Conservation (phyloP, 2,329 filamentous ascomycete genomes). For the Davidsoniella eucalypti region DNA sequence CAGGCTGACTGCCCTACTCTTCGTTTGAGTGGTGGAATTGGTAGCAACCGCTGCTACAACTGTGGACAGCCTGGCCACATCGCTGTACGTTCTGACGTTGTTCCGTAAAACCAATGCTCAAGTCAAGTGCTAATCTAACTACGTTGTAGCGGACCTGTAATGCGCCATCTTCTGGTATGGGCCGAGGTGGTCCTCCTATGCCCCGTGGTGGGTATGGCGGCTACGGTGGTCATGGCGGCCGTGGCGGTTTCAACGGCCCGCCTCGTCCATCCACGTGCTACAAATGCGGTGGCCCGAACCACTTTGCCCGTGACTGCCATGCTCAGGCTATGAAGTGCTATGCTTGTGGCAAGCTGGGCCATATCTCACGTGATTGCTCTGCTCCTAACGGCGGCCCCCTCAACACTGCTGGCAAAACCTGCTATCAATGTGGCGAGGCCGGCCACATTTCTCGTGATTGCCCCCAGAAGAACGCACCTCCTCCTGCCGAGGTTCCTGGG, state of each 20-base stretch:
- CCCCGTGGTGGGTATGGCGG: slow-evolving; percentile 53
- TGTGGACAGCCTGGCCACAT: slow-evolving; percentile 88
- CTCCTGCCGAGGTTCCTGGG: neutral
- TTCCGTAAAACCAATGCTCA: neutral
- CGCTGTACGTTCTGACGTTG: slow-evolving; percentile 43
- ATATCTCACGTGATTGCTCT: slow-evolving; percentile 88
- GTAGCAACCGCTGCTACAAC: slow-evolving; percentile 86
- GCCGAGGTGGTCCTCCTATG: slow-evolving; percentile 45
- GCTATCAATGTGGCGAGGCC: slow-evolving; percentile 91
- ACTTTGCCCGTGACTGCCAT: slow-evolving; percentile 96
- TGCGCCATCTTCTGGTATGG: slow-evolving; percentile 50
- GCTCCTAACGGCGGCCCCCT: slow-evolving; percentile 90
- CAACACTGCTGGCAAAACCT: slow-evolving; percentile 94
- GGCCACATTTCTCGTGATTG: slow-evolving; percentile 95
- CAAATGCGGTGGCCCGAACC: slow-evolving; percentile 76
- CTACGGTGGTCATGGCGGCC: slow-evolving; percentile 27
- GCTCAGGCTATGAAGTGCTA: slow-evolving; percentile 98
- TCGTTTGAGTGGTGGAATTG: slow-evolving; percentile 67
- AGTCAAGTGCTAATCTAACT: neutral
- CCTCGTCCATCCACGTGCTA: slow-evolving; percentile 47
- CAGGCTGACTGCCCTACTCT: slow-evolving; percentile 98
- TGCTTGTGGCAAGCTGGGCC: slow-evolving; percentile 85
- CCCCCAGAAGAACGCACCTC: slow-evolving; percentile 46
- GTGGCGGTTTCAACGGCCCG: slow-evolving; percentile 59
- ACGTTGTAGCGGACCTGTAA: slow-evolving; percentile 54